Evolutionary conservation across 2,329 filamentous ascomycete genomes (phyloP).

Genomic region (Pleomassaria siparia): DNA sequence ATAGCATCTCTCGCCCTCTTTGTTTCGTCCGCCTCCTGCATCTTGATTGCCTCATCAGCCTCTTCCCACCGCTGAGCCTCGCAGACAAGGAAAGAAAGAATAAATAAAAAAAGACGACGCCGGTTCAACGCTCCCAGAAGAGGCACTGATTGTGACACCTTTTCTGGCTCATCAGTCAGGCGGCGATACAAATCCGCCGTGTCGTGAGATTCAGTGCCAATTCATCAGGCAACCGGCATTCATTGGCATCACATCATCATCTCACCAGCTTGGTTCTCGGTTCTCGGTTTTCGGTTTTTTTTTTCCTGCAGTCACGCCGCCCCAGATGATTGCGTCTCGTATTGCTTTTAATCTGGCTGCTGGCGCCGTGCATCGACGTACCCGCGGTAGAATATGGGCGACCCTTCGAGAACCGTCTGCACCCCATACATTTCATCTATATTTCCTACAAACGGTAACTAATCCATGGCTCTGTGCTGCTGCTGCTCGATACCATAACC

Average conservation of each 20-base stretch:
- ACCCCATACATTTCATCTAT: constrained; percentile 38
- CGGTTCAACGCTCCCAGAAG: not conserved
- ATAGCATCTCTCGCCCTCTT: constrained; percentile 3
- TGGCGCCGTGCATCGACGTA: not conserved
- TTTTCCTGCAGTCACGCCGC: constrained; percentile 11
- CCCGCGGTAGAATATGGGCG: constrained; percentile 17
- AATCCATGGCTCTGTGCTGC: constrained; percentile 14
- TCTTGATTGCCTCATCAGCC: not conserved
- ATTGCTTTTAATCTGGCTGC: constrained; percentile 19
- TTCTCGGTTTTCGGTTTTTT: too few relatives aligned
- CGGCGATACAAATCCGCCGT: constrained; percentile 30
- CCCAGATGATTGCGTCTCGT: not conserved
- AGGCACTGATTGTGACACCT: not conserved
- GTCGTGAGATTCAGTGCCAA: constrained; percentile 32
- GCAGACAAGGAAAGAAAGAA: too few relatives aligned
- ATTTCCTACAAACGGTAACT: constrained; percentile 26
- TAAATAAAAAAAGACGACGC: not conserved
- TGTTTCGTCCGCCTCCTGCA: constrained; percentile 4
- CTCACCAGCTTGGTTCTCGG: not conserved
- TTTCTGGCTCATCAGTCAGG: not conserved
- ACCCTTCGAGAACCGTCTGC: constrained; percentile 29
- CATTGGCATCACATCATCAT: constrained; percentile 2
- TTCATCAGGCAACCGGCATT: constrained; percentile 18
- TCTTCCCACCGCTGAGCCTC: too few relatives aligned
- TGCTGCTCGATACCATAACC: constrained; percentile 26